Evolutionary conservation across 1,284 basidiomycete species (phyloP), one percentile per base, ranked within the genome.

Genomic region (Boletellus deceptivus): DNA sequence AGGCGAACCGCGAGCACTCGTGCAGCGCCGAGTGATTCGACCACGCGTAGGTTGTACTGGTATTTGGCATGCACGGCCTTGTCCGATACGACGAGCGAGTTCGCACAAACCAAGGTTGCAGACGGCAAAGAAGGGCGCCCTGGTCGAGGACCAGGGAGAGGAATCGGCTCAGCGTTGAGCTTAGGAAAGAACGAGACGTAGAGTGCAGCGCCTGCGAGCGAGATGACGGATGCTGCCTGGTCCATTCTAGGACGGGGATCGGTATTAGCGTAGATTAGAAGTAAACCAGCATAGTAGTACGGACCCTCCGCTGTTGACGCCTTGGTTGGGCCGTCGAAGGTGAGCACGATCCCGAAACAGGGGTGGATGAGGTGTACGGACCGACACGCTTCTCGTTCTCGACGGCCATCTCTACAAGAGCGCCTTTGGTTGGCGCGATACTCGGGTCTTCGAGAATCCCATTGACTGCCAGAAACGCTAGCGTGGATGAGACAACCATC

Each of bases 41-140:
- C 86, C 18, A 93, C 91, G 18, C 91, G 86, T 31, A 95, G 75
- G 67, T 95, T 95, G 74, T 94, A 94, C 41, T 84, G 78, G 45
- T 77, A 81, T 56, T 86, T 88, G 3, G 90, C 86, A 38, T 82
- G 82, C 53, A 87, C 77, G 3, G 84, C 83, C 67, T 93, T 93
- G 63, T 92, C 86, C 29, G 88, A 84, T n/a, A 88, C 83, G 27
- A 92, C 84, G 35, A 92, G 80, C 16, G 89, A 91, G 72, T 94
- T 92, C 13, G 91, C 88, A 61, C 86, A 84, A 48, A 93, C 86
- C 61, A 94, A 84, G 6, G 84, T 82, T 13, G 82, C 79, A 11
- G 63, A 50, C 3, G 50, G 53, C 43, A 47, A 18, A 43, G 39
- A 69, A 60, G 49, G 52, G 36, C 13, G 6, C 1, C 17, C 48